Percentiles rank a stretch among this genome's conserved stretches.
Conservation (phyloP, 2,329 filamentous ascomycete genomes). For the Curvularia sp. region DNA sequence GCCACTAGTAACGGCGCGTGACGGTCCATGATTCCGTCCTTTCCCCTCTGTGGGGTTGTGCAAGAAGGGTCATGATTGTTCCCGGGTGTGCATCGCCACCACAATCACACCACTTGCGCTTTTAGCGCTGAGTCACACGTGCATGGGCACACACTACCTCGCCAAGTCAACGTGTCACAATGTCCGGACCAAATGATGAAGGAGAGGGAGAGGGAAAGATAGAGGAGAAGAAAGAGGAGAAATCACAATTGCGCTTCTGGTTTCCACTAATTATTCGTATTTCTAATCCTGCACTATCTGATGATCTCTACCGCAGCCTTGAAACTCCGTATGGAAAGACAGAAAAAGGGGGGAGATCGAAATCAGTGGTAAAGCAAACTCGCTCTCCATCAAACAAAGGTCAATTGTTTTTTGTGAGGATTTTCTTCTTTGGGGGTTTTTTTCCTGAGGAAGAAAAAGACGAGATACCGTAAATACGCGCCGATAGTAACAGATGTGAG, state of each 20-base stretch:
- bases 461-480: conserved; percentile 21
- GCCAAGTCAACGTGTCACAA: not conserved
- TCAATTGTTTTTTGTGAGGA: conserved; percentile 45
- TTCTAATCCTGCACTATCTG: conserved; percentile 44
- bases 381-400: conserved; percentile 38
- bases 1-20: not conserved
- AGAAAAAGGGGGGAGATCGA: conserved; percentile 44
- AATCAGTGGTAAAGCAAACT: conserved; percentile 36
- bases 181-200: not conserved
- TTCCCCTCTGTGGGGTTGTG: too few species aligned
- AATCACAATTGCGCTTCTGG: not conserved
- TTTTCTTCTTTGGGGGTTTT: conserved; percentile 36
- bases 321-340: conserved; percentile 27
- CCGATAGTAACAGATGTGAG: conserved; percentile 26
- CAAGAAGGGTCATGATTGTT: not conserved
- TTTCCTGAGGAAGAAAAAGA: conserved; percentile 5
- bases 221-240: not conserved
- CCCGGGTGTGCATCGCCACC: conserved; percentile 4
- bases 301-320: conserved; percentile 45
- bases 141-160: not conserved
- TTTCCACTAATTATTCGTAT: conserved; percentile 15
- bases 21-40: not conserved
- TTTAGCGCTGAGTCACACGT: conserved; percentile 3
- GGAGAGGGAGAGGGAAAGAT: too few species aligned
- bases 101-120: not conserved